Evolutionary conservation across 169 alveolate genomes (phyloP).

Genomic region (Eimeria maxima): DNA sequence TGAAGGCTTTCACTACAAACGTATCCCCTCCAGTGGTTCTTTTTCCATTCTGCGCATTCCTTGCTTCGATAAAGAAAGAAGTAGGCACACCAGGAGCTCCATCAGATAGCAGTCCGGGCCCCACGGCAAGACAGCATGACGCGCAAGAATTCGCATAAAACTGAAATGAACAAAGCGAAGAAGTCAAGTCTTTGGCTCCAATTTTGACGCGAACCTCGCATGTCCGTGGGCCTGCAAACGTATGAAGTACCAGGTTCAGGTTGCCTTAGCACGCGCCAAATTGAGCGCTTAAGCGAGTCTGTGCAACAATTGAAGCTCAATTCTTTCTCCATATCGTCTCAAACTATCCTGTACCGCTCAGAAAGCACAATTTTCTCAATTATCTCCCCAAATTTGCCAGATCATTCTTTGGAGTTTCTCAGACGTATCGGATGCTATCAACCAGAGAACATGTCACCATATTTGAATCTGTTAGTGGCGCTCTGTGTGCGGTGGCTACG

Average conservation of each 20-base stretch:
- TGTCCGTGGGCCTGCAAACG: constrained; percentile 91
- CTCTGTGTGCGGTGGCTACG: not conserved
- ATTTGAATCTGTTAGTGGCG: not conserved
- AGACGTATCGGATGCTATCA: too few relatives aligned
- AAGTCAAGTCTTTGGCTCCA: constrained; percentile 94
- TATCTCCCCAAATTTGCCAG: not conserved
- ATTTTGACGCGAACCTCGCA: constrained; percentile 94
- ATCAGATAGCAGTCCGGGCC: constrained; percentile 96
- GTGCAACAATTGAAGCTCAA: not conserved
- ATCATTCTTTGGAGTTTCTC: not conserved
- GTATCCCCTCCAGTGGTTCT: constrained; percentile 96
- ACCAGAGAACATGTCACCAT: not conserved
- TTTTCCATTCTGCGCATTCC: constrained; percentile 95
- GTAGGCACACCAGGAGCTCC: constrained; percentile 92
- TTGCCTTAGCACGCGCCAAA: not conserved
- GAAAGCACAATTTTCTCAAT: not conserved
- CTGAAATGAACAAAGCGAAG: constrained; percentile 91
- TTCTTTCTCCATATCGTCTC: not conserved
- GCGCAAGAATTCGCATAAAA: constrained; percentile 96
- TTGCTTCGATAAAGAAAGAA: constrained; percentile 93
- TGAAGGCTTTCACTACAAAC: constrained; percentile 86
- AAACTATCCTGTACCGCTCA: not conserved
- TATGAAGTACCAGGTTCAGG: not conserved
- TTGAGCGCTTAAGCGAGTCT: not conserved
- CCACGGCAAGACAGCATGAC: constrained; percentile 95